Evolutionary conservation across 495 filamentous ascomycete genomes (phyloP), one percentile per base, ranked within the genome.

Genomic region (Penicillium manginii): DNA sequence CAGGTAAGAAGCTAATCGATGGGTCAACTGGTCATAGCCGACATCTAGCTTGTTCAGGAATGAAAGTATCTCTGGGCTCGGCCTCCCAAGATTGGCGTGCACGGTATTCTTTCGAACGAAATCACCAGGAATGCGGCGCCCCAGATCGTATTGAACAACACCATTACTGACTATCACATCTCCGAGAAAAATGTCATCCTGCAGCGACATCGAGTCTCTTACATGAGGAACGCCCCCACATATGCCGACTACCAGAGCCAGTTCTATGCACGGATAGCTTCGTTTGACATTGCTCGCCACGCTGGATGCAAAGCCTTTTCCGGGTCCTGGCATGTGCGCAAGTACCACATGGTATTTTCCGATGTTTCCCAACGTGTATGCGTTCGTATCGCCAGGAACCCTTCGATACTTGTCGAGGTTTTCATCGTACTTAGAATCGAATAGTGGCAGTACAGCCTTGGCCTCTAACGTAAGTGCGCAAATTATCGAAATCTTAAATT

Each of bases 81-180:
- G 62, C 17, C 63, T 55, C 17, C 60, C 60, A 0, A 73, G 59
- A 17, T 35, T 69, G 39, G 73, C 59, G 18, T 65, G 45, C 17
- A 61, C n/a, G 3, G 54, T 63, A 18, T 62, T 52, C 47, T 73
- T 74, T 5, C 52, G 52, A 5, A 50, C 23, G 37, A 68, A 67
- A 26, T 51, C 52, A n/a, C 60, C 61, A 0, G 66, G 60, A 26
- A 51, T 57, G 22, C 61, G 68, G 40, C 66, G 51, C 11, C 73
- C 73, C 54, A 70, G 60, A 29, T 74, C 72, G 52, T 73, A 70
- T 46, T 78, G 63, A 2, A 78, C 57, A 0, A 77, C 47, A 2
- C 54, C 59, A 0, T 67, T 67, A 62, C 75, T 76, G 12, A 81
- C 71, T 14, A 81, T 54, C 1, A 81, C 78, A 54, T 82, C 78